Conservation (phyloP, 106 monocot genomes). For the Dendrobium nobile region DNA sequence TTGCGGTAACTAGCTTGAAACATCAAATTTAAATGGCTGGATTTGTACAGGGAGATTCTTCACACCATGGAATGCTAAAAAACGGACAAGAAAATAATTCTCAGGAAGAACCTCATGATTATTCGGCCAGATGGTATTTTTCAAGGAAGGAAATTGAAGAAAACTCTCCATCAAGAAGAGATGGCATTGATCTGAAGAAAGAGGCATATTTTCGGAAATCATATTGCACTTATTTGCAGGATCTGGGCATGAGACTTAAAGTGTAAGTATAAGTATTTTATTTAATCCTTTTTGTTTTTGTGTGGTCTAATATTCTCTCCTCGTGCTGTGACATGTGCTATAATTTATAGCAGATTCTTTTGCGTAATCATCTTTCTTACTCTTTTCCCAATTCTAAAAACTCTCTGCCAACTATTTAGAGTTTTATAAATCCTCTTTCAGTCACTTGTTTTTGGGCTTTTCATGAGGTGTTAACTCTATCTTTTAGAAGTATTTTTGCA, state of each 20-base stretch:
- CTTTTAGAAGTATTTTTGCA: no score
- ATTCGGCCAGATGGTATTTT: conserved; percentile 29
- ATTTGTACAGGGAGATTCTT: conserved; percentile 14
- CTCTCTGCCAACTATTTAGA: no score
- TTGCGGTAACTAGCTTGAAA: neutral
- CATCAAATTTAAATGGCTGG: conserved; percentile 16
- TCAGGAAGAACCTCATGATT: conserved; percentile 16
- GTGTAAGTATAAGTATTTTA: conserved; percentile 29
- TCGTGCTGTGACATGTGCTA: neutral
- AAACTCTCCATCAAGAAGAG: conserved; percentile 35
- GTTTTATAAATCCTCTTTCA: no score
- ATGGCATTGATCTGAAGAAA: conserved; percentile 47
- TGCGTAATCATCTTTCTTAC: no score
- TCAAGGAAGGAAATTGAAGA: conserved; percentile 37
- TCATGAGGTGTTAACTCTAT: no score
- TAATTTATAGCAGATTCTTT: no score
- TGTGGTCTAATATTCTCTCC: neutral
- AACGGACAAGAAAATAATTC: conserved; percentile 2
- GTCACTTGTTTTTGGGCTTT: no score
- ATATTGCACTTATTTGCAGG: conserved; percentile 42
- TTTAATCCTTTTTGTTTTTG: neutral
- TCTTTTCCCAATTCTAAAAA: no score
- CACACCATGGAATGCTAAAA: conserved; percentile 9
- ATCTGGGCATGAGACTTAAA: conserved; percentile 42
- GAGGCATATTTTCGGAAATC: conserved; percentile 30